phyloP scores from a whole-genome alignment of 2,329 filamentous ascomycete genomes.

The Fusarium pseudograminearum region DNA sequence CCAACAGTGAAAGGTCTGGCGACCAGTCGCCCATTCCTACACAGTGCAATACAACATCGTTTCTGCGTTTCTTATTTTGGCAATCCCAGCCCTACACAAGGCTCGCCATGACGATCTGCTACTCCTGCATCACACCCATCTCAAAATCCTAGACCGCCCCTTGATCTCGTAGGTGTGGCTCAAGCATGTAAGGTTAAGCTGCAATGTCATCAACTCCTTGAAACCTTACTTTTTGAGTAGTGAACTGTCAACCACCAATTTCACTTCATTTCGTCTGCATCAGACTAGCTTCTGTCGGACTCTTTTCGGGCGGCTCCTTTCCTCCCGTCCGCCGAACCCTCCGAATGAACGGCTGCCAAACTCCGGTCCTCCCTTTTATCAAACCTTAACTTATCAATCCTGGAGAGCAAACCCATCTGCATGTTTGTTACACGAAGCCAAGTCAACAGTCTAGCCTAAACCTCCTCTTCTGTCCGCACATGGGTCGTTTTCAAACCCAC shows the following conservation, averaged over 20 bases:
- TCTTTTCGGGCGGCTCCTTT: constrained; percentile 36
- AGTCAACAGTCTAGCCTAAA: constrained; percentile 4
- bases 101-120: constrained; percentile 31
- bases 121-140: constrained; percentile 5
- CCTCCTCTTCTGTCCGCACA: constrained; percentile 1
- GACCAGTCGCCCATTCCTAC: constrained; percentile 5
- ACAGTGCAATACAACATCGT: constrained; percentile 4
- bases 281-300: constrained; percentile 25
- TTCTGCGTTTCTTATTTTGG: constrained; percentile 14
- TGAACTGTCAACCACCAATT: not conserved
- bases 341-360: constrained; percentile 40
- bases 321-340: constrained; percentile 39
- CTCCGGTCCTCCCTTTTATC: not conserved
- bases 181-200: not conserved
- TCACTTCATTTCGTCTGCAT: not conserved
- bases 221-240: not conserved
- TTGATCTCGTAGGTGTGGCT: not conserved
- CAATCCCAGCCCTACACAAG: constrained; percentile 33
- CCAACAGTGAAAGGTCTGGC: not conserved
- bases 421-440: constrained; percentile 28
- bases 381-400: constrained; percentile 26
- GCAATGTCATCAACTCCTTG: constrained; percentile 9
- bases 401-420: constrained; percentile 27
- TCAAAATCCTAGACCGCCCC: constrained; percentile 1
- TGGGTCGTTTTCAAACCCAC: not conserved